A percentile compares a stretch with the other conserved stretches of the same genome.
Evolutionary conservation across 306 rosid genomes (phyloP).

Genomic region (Quercus dentata): DNA sequence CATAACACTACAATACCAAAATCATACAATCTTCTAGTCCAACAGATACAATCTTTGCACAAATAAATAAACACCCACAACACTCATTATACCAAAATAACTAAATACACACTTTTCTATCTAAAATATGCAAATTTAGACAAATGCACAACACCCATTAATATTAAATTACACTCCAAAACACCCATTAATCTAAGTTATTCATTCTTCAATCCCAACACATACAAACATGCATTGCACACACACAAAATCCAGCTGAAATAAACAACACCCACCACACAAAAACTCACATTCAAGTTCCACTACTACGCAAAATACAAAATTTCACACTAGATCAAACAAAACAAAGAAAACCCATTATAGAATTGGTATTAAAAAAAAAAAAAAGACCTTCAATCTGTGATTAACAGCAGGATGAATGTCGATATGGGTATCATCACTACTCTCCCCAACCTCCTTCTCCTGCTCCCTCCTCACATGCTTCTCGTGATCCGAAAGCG

Average conservation of each 20-base stretch:
- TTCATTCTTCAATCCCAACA: neutral
- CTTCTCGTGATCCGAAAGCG: conserved; percentile 96
- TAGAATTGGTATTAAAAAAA: neutral
- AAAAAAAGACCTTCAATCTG: conserved; percentile 62
- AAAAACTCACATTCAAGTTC: neutral
- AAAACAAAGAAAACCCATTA: neutral
- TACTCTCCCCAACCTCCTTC: conserved; percentile 51
- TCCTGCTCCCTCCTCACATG: conserved; percentile 76
- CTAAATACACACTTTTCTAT: neutral
- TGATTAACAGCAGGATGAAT: conserved; percentile 95
- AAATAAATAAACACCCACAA: neutral
- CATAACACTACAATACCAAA: neutral
- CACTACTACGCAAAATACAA: neutral
- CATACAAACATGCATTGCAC: no score
- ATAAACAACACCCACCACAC: neutral
- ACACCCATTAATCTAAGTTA: neutral
- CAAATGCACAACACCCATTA: neutral
- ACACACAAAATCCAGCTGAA: no score
- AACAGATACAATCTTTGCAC: neutral
- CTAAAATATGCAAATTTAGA: neutral
- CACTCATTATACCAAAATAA: neutral
- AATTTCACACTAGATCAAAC: neutral
- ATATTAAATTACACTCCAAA: neutral
- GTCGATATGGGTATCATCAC: conserved; percentile 74
- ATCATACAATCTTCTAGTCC: neutral